A percentile compares a stretch with the other conserved stretches of the same genome.
Conservation (phyloP, 371 early-diverging fungal genomes). For the Mucor mucedo region DNA sequence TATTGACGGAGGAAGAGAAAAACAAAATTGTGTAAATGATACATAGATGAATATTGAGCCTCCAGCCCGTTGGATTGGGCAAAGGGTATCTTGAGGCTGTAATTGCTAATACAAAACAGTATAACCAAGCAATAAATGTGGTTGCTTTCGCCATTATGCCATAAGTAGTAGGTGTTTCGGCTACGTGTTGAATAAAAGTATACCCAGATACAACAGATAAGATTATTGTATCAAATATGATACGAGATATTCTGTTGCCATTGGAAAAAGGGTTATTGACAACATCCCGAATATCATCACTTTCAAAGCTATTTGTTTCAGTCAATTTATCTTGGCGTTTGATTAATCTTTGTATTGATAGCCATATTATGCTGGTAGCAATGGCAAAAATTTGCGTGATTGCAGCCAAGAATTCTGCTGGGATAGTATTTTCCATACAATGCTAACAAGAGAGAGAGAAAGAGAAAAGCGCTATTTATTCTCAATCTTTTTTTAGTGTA, state of each 20-base stretch:
- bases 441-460: not conserved
- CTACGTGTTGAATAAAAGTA: slow-evolving; percentile 1
- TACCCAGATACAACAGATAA: slow-evolving; percentile 9
- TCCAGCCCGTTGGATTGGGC: slow-evolving; percentile 32
- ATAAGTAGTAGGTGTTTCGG: not conserved
- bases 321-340: slow-evolving; percentile 1
- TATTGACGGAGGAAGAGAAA: slow-evolving; percentile 7
- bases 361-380: not conserved
- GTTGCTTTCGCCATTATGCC: not conserved
- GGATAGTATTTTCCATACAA: not conserved
- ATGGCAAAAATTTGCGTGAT: not conserved
- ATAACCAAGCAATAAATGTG: slow-evolving; percentile 22
- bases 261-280: slow-evolving; percentile 8
- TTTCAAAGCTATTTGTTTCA: not conserved
- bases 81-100: slow-evolving; percentile 15
- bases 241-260: slow-evolving; percentile 10
- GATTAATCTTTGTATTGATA: slow-evolving; percentile 24
- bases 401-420: not conserved
- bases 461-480: slow-evolving; percentile 2
- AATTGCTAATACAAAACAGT: slow-evolving; percentile 23
- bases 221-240: slow-evolving; percentile 12
- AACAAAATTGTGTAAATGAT: slow-evolving; percentile 26
- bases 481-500: not conserved
- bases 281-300: slow-evolving; percentile 10
- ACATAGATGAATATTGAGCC: slow-evolving; percentile 41